Conservation (phyloP, 2,329 filamentous ascomycete genomes). For the Dryadomyces quercivorus region DNA sequence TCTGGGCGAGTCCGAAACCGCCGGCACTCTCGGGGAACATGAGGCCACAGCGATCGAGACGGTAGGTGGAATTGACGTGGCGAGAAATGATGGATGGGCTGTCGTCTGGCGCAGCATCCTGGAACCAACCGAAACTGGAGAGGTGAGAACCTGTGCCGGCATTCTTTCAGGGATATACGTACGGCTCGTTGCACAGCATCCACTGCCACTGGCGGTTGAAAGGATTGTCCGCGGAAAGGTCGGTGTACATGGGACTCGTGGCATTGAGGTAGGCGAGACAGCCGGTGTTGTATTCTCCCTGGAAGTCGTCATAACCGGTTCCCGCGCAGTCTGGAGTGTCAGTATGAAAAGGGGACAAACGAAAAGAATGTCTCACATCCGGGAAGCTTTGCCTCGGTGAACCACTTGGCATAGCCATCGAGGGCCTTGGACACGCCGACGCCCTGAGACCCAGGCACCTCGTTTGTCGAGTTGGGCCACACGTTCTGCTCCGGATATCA, state of each 20-base stretch:
- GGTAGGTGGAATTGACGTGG: slow-evolving; percentile 22
- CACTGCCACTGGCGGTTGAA: slow-evolving; percentile 41
- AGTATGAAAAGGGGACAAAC: background rate
- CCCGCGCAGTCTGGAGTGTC: slow-evolving; percentile 21
- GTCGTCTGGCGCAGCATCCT: slow-evolving; percentile 30
- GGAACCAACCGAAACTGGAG: slow-evolving; percentile 23
- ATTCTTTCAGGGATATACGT: too few relatives aligned
- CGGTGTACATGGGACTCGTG: slow-evolving; percentile 26
- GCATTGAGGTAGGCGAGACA: slow-evolving; percentile 34
- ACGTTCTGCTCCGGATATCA: slow-evolving; percentile 17
- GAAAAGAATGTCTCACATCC: slow-evolving; percentile 12
- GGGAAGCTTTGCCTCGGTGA: slow-evolving; percentile 28
- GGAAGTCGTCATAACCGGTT: slow-evolving; percentile 23
- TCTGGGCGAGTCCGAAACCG: slow-evolving; percentile 19
- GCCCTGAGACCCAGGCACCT: slow-evolving; percentile 34
- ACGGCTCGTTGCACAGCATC: slow-evolving; percentile 38
- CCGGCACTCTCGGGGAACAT: slow-evolving; percentile 28
- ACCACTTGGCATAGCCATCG: slow-evolving; percentile 38
- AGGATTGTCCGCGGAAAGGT: slow-evolving; percentile 24
- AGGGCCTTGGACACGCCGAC: slow-evolving; percentile 39
- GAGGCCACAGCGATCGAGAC: slow-evolving; percentile 31
- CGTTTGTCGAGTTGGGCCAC: slow-evolving; percentile 21
- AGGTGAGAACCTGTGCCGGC: too few relatives aligned
- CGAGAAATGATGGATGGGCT: slow-evolving; percentile 29
- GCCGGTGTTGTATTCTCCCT: slow-evolving; percentile 27